phyloP scores from a whole-genome alignment of 148 eudicot species.

The Camellia sinensis region DNA sequence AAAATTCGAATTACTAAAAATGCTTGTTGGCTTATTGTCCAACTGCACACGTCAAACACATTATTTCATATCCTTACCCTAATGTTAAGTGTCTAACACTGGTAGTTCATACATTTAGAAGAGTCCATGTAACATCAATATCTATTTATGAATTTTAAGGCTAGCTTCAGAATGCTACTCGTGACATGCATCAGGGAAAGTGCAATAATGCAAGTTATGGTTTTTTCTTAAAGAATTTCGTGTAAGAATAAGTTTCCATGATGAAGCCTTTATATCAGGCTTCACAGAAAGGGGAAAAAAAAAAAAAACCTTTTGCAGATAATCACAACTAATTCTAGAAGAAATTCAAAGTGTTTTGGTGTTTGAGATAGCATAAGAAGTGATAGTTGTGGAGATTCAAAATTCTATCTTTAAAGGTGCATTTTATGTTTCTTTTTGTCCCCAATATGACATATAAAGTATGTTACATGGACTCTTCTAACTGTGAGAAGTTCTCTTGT shows the following conservation, averaged over 20 bases:
- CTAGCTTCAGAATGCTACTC: neutral
- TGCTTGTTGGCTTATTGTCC: too few relatives aligned
- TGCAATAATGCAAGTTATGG: neutral
- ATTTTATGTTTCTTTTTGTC: neutral
- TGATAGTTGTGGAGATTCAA: neutral
- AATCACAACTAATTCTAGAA: neutral
- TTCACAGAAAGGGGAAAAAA: neutral
- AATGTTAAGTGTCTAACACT: neutral
- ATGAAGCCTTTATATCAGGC: neutral
- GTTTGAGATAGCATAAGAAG: neutral
- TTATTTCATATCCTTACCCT: neutral
- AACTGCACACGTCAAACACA: neutral
- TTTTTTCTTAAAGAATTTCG: neutral
- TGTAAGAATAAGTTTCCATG: neutral
- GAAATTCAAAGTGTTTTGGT: neutral
- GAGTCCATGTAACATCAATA: neutral
- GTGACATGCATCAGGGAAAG: neutral
- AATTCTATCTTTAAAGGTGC: neutral
- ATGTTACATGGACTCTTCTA: neutral
- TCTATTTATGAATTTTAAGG: neutral
- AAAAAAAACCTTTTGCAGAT: neutral
- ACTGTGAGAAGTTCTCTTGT: neutral
- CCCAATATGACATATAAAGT: neutral
- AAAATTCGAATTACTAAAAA: too few relatives aligned
- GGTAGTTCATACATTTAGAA: neutral